phyloP scores from a whole-genome alignment of 2,329 filamentous ascomycete species.

The Rhexocercosporidium sp. region DNA sequence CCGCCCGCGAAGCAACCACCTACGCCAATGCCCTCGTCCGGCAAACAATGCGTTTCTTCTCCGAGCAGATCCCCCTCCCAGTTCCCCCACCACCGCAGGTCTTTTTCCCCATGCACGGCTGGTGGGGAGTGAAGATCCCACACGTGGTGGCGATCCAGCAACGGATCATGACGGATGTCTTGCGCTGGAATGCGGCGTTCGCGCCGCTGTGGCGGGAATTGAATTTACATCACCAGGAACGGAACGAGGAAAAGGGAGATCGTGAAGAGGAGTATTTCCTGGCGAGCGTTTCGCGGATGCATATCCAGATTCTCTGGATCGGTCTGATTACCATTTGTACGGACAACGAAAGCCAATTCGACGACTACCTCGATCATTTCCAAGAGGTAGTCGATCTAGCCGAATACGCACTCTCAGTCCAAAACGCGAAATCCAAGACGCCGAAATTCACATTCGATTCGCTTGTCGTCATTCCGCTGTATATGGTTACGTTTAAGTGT shows the following conservation, averaged over 20 bases:
- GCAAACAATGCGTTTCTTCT: constrained; percentile 21
- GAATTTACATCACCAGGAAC: neutral
- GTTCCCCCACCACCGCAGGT: constrained; percentile 6
- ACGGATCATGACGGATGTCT: constrained; percentile 11
- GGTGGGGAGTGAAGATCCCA: constrained; percentile 24
- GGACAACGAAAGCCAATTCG: constrained; percentile 15
- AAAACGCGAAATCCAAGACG: neutral
- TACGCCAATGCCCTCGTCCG: constrained; percentile 22
- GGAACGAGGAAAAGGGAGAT: neutral
- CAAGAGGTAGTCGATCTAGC: constrained; percentile 9
- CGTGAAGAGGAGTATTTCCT: constrained; percentile 5
- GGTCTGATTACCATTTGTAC: constrained; percentile 20
- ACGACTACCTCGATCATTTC: constrained; percentile 17
- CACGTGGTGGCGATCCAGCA: constrained; percentile 19
- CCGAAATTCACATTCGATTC: constrained; percentile 61
- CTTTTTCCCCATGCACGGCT: constrained; percentile 24
- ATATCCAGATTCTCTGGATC: constrained; percentile 54
- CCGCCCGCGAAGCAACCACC: constrained; percentile 19
- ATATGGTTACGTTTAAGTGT: constrained; percentile 67
- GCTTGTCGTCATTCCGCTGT: constrained; percentile 67
- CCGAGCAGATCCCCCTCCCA: constrained; percentile 10
- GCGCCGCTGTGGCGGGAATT: constrained; percentile 13
- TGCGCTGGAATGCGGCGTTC: constrained; percentile 17
- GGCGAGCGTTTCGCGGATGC: constrained; percentile 47
- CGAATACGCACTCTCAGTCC: constrained; percentile 8